Evolutionary conservation across 179 eudicot species (phyloP), one percentile per base, ranked within the genome.

Genomic region (Amaranthus tricolor): DNA sequence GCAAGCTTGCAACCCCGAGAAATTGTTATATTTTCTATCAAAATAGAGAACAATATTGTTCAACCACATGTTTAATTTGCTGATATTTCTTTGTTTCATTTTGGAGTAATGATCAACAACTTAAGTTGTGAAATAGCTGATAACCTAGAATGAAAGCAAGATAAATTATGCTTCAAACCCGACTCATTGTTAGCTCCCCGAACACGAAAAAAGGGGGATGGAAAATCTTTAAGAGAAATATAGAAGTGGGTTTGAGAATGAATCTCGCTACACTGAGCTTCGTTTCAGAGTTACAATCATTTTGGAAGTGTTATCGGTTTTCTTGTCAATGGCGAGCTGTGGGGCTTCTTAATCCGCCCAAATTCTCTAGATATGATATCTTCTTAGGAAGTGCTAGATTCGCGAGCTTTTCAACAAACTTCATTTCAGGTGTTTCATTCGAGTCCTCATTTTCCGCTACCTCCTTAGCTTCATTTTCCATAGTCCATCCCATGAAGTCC

Each of bases 331-430:
- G 92, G 51, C 92, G 91, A 21, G 88, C 79, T 60, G 86, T 88
- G 70, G 98, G 97, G 82, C 99, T 93, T 82, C 90, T 86, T 49
- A 79, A 17, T 55, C 88, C 96, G 6, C 94, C 88, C 76, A 86
- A 79, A 50, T 64, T 82, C 64, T 94, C 97, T 68, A 89, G 75
- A 72, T 89, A 92, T 3, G 93, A 88, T 7, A 77, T 52, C 74
- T 77, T 90, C 86, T 82, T 90, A 58, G 83, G 86, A 48, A 80
- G 63, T 9, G 61, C 62, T 48, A 83, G 49, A 51, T 82, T 74
- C 7, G 84, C 73, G 31, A 85, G 85, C 71, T 87, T 89, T 67
- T 51, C 80, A 9, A 71, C 71, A 19, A 43, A 8, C 77, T 81
- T 85, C 9, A 72, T 13, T 5, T 79, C 79, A 5, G 21, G 76